Conservation (phyloP, 768 basidiomycete species). For the Lentinula guzmanii region DNA sequence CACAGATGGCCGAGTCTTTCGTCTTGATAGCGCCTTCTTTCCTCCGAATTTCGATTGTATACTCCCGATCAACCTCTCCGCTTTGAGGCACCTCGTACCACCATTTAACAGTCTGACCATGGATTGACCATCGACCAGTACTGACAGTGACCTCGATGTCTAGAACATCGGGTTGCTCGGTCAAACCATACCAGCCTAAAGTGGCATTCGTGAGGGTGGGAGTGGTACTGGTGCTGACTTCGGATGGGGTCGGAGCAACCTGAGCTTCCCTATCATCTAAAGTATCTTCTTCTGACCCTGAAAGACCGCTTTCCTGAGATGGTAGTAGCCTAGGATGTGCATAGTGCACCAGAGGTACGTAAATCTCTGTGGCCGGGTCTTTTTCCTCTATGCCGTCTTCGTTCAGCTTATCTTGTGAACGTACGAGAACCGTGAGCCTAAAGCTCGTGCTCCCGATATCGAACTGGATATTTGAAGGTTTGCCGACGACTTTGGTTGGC, state of each 20-base stretch:
- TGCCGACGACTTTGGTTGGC: constrained; percentile 71
- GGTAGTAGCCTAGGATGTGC: constrained; percentile 37
- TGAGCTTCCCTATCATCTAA: neutral
- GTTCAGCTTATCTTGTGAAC: constrained; percentile 43
- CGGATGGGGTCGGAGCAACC: neutral
- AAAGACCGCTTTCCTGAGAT: neutral
- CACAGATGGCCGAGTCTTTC: constrained; percentile 1
- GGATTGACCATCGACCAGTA: constrained; percentile 33
- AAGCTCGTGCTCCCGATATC: constrained; percentile 69
- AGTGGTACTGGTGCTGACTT: constrained; percentile 1
- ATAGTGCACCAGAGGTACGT: constrained; percentile 86
- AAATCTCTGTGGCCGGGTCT: constrained; percentile 80
- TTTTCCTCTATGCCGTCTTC: constrained; percentile 16
- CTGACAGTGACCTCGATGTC: constrained; percentile 42
- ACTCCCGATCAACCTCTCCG: constrained; percentile 25
- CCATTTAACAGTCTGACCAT: constrained; percentile 47
- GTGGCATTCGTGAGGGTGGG: constrained; percentile 8
- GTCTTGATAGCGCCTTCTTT: constrained; percentile 22
- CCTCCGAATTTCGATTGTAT: constrained; percentile 30
- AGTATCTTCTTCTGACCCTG: neutral
- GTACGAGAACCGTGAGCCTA: constrained; percentile 61
- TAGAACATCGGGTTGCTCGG: constrained; percentile 21
- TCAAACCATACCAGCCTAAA: constrained; percentile 12
- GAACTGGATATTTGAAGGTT: constrained; percentile 61
- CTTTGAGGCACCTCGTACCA: constrained; percentile 42